These are phyloP conservation scores for Annulohypoxylon nitens DNA, from an alignment of 495 filamentous ascomycete species.

Conservation along the genomic window DNA sequence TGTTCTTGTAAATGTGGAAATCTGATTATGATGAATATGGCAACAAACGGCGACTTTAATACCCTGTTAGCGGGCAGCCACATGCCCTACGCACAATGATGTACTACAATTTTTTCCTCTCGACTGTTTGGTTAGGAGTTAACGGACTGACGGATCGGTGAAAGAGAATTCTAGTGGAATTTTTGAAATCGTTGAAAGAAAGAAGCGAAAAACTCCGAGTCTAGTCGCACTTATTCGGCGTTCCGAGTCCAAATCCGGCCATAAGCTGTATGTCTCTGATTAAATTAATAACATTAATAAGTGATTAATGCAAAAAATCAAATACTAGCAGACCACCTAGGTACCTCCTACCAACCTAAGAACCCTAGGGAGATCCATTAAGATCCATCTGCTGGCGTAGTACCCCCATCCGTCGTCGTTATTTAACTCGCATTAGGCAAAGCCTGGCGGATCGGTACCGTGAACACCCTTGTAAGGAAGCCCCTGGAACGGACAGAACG, in stretches of 20 bases:
- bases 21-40: neutral
- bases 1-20: neutral
- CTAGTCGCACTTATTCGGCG: conserved; percentile 8
- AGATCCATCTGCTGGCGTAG: conserved; percentile 1
- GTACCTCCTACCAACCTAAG: neutral
- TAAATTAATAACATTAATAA: neutral
- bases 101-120: neutral
- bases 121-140: neutral
- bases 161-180: neutral
- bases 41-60: neutral
- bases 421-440: conserved; percentile 1
- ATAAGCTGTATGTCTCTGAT: neutral
- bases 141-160: neutral
- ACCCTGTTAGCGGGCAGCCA: neutral
- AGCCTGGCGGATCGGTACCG: conserved; percentile 17
- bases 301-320: conserved; percentile 7
- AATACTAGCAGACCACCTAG: neutral
- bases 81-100: neutral
- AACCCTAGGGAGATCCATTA: neutral
- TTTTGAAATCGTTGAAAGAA: neutral
- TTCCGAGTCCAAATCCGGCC: conserved; percentile 13
- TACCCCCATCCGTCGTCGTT: neutral
- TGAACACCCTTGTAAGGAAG: neutral
- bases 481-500: neutral
- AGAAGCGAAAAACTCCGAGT: conserved; percentile 31